Evolutionary conservation across 345 rosid species (phyloP).

Genomic region (Gossypium rotundifolium): DNA sequence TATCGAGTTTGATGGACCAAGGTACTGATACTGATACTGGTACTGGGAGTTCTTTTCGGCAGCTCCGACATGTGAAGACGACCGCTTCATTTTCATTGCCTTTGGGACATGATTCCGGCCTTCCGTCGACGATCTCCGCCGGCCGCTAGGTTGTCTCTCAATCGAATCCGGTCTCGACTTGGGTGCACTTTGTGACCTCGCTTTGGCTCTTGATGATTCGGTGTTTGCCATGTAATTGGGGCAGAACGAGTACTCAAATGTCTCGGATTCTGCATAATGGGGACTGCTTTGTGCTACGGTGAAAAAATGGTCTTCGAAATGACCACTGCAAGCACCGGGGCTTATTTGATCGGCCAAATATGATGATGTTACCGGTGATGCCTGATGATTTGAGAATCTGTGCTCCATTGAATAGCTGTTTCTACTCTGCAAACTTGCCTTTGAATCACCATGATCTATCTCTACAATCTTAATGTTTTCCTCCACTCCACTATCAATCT

Average conservation of each 20-base stretch:
- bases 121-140: constrained; percentile 61
- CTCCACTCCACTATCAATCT: constrained; percentile 38
- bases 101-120: constrained; percentile 60
- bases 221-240: constrained; percentile 92
- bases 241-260: constrained; percentile 35
- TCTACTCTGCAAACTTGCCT: constrained; percentile 32
- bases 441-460: constrained; percentile 54
- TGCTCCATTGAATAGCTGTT: constrained; percentile 38
- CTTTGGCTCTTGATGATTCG: constrained; percentile 69
- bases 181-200: constrained; percentile 77
- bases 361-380: constrained; percentile 59
- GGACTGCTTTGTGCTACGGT: constrained; percentile 66
- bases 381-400: constrained; percentile 10
- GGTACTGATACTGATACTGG: constrained; percentile 25
- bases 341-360: constrained; percentile 50
- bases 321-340: constrained; percentile 61
- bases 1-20: constrained; percentile 79
- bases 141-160: constrained; percentile 61
- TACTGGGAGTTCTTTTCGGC: constrained; percentile 25
- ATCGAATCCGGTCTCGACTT: constrained; percentile 63
- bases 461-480: constrained; percentile 82
- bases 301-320: constrained; percentile 64
- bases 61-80: constrained; percentile 72
- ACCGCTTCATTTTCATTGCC: constrained; percentile 72
- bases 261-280: constrained; percentile 40